These are phyloP conservation scores for Penicillium aurantiogriseum DNA, from an alignment of 2,329 filamentous ascomycete genomes.

Conservation along the genomic window DNA sequence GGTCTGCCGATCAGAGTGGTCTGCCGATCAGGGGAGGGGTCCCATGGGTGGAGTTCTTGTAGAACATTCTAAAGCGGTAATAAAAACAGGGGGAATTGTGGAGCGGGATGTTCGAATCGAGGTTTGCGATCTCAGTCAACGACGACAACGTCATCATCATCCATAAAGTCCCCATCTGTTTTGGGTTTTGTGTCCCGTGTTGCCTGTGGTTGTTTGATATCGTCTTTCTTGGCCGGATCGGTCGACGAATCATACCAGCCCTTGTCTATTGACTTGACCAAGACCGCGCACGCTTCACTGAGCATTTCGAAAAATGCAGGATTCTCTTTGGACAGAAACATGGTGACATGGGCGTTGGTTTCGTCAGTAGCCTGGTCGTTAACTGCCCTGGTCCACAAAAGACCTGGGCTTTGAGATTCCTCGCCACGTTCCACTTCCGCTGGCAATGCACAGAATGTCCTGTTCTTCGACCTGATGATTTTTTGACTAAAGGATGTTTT, in stretches of 20 bases:
- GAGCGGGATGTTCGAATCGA: neutral
- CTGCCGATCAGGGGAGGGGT: constrained; percentile 16
- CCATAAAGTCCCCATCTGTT: constrained; percentile 29
- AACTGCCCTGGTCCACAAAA: constrained; percentile 65
- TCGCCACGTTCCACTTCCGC: constrained; percentile 45
- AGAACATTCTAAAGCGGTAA: constrained; percentile 4
- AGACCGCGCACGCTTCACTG: constrained; percentile 37
- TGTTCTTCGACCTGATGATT: constrained; percentile 53
- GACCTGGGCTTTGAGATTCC: constrained; percentile 32
- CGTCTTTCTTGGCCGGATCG: constrained; percentile 19
- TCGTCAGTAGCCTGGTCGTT: constrained; percentile 82
- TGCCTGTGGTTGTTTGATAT: constrained; percentile 14
- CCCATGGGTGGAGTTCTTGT: constrained; percentile 2
- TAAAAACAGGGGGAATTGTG: neutral
- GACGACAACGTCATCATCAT: constrained; percentile 38
- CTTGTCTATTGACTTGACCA: constrained; percentile 42
- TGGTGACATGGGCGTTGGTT: constrained; percentile 68
- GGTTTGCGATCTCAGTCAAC: constrained; percentile 25
- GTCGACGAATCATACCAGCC: constrained; percentile 39
- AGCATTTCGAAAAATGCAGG: constrained; percentile 45
- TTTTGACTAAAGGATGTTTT: constrained; percentile 35
- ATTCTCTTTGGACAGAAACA: constrained; percentile 48
- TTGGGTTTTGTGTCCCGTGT: constrained; percentile 12
- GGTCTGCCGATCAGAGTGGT: constrained; percentile 14
- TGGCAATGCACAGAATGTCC: constrained; percentile 88